A percentile compares a stretch with the other conserved stretches of the same genome.
These are phyloP conservation scores for Neurospora intermedia DNA, from an alignment of 495 filamentous ascomycete species.

Conservation along the genomic window DNA sequence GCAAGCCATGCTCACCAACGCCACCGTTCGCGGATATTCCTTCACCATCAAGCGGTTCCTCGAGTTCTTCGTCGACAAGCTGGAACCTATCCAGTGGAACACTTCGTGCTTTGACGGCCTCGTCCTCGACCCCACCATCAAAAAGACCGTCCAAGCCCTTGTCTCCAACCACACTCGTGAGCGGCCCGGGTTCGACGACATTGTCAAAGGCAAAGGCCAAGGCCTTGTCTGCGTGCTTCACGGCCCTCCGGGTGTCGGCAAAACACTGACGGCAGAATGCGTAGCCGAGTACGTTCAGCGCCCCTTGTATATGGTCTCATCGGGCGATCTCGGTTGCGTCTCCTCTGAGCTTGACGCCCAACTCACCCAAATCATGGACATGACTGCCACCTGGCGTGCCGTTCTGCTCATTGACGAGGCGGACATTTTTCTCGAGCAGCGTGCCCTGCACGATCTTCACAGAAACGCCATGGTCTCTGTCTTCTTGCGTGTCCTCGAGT, in stretches of 20 bases:
- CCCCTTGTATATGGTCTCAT: slow-evolving; percentile 45
- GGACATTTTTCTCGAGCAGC: slow-evolving; percentile 38
- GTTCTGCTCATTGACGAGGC: slow-evolving; percentile 43
- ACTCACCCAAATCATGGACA: slow-evolving; percentile 39
- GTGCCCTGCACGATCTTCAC: slow-evolving; percentile 29
- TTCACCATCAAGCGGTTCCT: slow-evolving; percentile 22
- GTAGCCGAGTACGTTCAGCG: slow-evolving; percentile 39
- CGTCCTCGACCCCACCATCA: slow-evolving; percentile 39
- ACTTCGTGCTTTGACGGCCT: slow-evolving; percentile 39
- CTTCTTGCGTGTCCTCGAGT: slow-evolving; percentile 37
- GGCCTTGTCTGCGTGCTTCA: slow-evolving; percentile 32
- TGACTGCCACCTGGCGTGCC: slow-evolving; percentile 37
- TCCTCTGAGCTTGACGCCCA: slow-evolving; percentile 17
- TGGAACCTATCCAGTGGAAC: slow-evolving; percentile 23
- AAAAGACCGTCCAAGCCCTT: slow-evolving; percentile 43
- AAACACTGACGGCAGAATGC: slow-evolving; percentile 32
- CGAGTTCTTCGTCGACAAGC: slow-evolving; percentile 22
- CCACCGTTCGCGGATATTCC: slow-evolving; percentile 25
- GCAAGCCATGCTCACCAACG: slow-evolving; percentile 17
- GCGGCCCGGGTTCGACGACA: slow-evolving; percentile 25
- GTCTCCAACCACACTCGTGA: slow-evolving; percentile 27
- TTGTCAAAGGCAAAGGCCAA: slow-evolving; percentile 27
- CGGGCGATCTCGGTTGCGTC: slow-evolving; percentile 41
- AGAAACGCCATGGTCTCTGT: slow-evolving; percentile 37
- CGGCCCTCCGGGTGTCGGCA: slow-evolving; percentile 29